Evolutionary conservation across 129 eudicot species (phyloP).

Genomic region (Escallonia herrerae): DNA sequence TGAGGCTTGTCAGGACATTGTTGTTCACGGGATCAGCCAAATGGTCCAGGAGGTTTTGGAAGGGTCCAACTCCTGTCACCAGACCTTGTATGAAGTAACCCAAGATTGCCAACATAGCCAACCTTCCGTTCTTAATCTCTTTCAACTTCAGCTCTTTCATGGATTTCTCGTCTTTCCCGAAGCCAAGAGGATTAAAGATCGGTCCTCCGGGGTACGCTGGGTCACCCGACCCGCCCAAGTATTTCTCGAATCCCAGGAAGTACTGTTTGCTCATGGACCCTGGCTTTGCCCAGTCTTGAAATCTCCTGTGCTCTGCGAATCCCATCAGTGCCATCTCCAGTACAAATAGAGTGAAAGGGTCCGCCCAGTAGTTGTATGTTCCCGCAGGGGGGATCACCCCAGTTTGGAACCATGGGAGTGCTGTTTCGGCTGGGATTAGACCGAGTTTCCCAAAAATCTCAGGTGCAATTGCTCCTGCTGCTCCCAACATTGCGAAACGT

Average conservation of each 20-base stretch:
- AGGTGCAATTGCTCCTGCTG: constrained; percentile 85
- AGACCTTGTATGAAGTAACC: constrained; percentile 83
- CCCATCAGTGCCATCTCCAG: constrained; percentile 94
- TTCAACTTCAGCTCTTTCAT: constrained; percentile 86
- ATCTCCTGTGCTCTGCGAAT: constrained; percentile 88
- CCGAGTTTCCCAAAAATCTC: constrained; percentile 86
- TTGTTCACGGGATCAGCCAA: constrained; percentile 98
- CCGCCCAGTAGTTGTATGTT: constrained; percentile 96
- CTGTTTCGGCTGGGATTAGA: constrained; percentile 93
- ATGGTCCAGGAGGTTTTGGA: constrained; percentile 88
- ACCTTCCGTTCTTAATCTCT: constrained; percentile 91
- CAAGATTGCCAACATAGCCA: constrained; percentile 95
- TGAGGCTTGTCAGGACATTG: constrained; percentile 93
- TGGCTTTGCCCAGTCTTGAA: constrained; percentile 92
- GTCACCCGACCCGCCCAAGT: constrained; percentile 73
- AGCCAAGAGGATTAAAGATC: constrained; percentile 89
- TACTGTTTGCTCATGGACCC: constrained; percentile 97
- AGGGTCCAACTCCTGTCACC: constrained; percentile 98
- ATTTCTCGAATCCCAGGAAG: constrained; percentile 89
- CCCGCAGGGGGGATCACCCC: constrained; percentile 99
- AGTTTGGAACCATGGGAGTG: constrained; percentile 96
- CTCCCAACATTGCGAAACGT: constrained; percentile 84
- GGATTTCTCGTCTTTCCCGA: constrained; percentile 93
- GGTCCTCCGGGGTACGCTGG: constrained; percentile 99
- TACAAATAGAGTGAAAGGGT: constrained; percentile 74